Percentiles rank a stretch among this genome's conserved stretches.
These are phyloP conservation scores for Beauveria varroae DNA, from an alignment of 2,329 filamentous ascomycete genomes.

Conservation along the genomic window DNA sequence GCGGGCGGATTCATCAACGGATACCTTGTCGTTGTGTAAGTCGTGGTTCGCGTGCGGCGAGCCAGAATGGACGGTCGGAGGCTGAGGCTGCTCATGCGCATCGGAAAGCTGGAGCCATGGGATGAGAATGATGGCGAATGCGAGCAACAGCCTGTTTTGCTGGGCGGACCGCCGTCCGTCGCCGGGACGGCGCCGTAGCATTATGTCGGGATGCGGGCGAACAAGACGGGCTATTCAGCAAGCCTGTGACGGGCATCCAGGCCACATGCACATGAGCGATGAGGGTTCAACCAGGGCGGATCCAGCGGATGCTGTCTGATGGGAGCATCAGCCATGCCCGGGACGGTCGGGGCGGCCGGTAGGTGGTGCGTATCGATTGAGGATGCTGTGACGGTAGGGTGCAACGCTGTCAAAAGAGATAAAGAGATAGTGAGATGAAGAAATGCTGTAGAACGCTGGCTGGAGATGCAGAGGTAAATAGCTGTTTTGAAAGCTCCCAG, in stretches of 20 bases:
- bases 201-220: conserved; percentile 35
- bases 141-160: conserved; percentile 42
- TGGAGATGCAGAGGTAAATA: not conserved
- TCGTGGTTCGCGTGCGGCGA: conserved; percentile 15
- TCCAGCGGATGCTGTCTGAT: conserved; percentile 1
- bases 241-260: conserved; percentile 2
- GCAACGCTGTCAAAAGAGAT: not conserved
- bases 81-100: conserved; percentile 24
- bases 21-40: conserved; percentile 18
- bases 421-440: no score
- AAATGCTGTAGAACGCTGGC: not conserved
- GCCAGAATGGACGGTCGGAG: conserved; percentile 5
- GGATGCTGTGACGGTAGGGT: not conserved
- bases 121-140: conserved; percentile 51
- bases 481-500: not conserved
- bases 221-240: not conserved
- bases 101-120: conserved; percentile 49
- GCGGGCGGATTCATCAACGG: conserved; percentile 20
- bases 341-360: not conserved
- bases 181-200: conserved; percentile 59
- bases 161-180: conserved; percentile 42
- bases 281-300: not conserved
- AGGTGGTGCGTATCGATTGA: no score
- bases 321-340: conserved; percentile 8
- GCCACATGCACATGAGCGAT: conserved; percentile 1